Percentiles rank a stretch among this genome's conserved stretches.
phyloP scores from a whole-genome alignment of 2,329 filamentous ascomycete genomes.

The Cytospora piceicola region DNA sequence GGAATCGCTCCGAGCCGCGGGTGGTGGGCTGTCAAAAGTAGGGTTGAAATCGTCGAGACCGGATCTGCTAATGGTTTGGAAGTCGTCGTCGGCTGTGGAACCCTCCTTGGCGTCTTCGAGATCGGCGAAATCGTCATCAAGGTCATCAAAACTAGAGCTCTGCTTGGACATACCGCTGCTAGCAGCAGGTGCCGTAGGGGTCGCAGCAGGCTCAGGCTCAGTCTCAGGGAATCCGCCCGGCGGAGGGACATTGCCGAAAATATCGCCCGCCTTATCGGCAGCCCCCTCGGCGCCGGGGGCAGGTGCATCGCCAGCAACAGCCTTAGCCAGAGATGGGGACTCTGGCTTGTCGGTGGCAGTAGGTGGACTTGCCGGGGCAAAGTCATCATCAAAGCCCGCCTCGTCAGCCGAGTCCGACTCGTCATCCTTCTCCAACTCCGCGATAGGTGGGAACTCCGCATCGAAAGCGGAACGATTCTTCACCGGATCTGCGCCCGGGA shows the following conservation, averaged over 20 bases:
- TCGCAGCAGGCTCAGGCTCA: conserved; percentile 37
- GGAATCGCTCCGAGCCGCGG: conserved; percentile 59
- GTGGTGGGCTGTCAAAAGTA: conserved; percentile 74
- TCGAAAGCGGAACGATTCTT: conserved; percentile 60
- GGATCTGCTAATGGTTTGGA: conserved; percentile 72
- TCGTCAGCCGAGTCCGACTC: conserved; percentile 82
- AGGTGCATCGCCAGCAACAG: conserved; percentile 36
- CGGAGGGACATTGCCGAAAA: conserved; percentile 44
- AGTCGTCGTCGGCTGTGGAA: conserved; percentile 78
- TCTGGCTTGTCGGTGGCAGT: conserved; percentile 38
- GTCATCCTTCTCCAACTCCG: conserved; percentile 80
- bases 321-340: conserved; percentile 38
- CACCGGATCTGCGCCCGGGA: conserved; percentile 43
- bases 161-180: conserved; percentile 42
- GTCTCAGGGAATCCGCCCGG: conserved; percentile 32
- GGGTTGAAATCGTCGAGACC: conserved; percentile 79
- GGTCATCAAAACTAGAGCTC: conserved; percentile 70
- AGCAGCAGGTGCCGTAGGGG: conserved; percentile 40
- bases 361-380: conserved; percentile 66
- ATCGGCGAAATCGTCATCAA: conserved; percentile 81
- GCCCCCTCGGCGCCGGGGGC: conserved; percentile 27
- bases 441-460: conserved; percentile 90
- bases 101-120: conserved; percentile 84
- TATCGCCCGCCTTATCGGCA: conserved; percentile 42
- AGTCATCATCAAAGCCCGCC: conserved; percentile 92